Percentiles rank a stretch among this genome's conserved stretches.
Evolutionary conservation across 148 eudicot species (phyloP).

Genomic region (Beta vulgaris): DNA sequence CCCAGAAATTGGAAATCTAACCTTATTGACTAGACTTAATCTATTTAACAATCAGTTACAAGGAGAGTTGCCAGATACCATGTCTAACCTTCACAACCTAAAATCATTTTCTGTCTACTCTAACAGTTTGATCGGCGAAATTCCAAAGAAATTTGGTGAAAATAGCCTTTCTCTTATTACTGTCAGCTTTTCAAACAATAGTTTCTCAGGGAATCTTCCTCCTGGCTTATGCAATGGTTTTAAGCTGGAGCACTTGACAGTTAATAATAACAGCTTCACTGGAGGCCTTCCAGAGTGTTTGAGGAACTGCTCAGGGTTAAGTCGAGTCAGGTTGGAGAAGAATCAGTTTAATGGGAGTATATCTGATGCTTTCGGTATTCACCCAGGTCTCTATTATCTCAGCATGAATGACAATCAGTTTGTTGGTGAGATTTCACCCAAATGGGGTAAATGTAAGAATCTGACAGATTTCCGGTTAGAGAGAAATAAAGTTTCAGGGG

Average conservation of each 20-base stretch:
- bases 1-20: constrained; percentile 55
- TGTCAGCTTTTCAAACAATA: constrained; percentile 72
- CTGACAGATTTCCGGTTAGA: constrained; percentile 49
- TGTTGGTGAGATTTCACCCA: constrained; percentile 56
- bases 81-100: constrained; percentile 52
- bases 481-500: constrained; percentile 38
- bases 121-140: constrained; percentile 49
- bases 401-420: constrained; percentile 56
- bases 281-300: constrained; percentile 75
- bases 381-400: constrained; percentile 47
- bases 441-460: constrained; percentile 55
- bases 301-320: constrained; percentile 55
- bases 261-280: constrained; percentile 50
- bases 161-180: constrained; percentile 31
- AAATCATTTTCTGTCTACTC: constrained; percentile 35
- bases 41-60: constrained; percentile 50
- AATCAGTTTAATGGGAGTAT: constrained; percentile 69
- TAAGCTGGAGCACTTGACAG: constrained; percentile 42
- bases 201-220: constrained; percentile 67
- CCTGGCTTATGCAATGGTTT: constrained; percentile 60
- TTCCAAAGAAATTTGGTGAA: constrained; percentile 57
- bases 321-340: constrained; percentile 63
- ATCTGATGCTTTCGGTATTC: constrained; percentile 61
- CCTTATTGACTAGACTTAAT: constrained; percentile 36
- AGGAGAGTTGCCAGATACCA: constrained; percentile 58